A percentile compares a stretch with the other conserved stretches of the same genome.
Evolutionary conservation across 148 eudicot genomes (phyloP).

Genomic region (Suaeda aralocaspica): DNA sequence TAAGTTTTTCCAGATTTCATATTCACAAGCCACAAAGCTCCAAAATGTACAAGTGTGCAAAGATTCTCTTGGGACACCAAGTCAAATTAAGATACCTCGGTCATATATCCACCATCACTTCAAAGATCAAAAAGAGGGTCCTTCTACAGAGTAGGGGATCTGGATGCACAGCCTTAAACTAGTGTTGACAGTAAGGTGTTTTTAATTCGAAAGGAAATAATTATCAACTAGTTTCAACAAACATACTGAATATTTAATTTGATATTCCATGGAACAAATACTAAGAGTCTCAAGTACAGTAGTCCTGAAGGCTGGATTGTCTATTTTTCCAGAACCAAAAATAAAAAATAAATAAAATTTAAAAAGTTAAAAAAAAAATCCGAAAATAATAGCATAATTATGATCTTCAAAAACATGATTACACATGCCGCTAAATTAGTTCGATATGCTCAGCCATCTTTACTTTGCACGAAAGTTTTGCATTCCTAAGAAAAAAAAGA

Average conservation of each 20-base stretch:
- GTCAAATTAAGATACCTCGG: neutral
- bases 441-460: neutral
- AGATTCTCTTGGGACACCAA: neutral
- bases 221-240: neutral
- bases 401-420: neutral
- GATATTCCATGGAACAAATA: neutral
- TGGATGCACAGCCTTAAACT: neutral
- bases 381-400: neutral
- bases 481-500: too few relatives aligned
- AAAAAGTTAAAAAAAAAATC: too few relatives aligned
- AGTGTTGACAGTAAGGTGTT: neutral
- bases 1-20: neutral
- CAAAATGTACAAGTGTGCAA: neutral
- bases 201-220: neutral
- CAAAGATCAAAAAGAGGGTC: neutral
- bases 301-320: neutral
- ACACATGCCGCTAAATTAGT: neutral
- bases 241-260: too few relatives aligned
- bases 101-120: neutral
- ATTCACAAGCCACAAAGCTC: neutral
- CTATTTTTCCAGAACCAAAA: too few relatives aligned
- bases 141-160: neutral
- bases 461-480: neutral
- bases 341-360: too few relatives aligned
- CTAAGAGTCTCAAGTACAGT: neutral